Conservation (phyloP, 192 early-diverging fungal species). For the Podila clonocystis region DNA sequence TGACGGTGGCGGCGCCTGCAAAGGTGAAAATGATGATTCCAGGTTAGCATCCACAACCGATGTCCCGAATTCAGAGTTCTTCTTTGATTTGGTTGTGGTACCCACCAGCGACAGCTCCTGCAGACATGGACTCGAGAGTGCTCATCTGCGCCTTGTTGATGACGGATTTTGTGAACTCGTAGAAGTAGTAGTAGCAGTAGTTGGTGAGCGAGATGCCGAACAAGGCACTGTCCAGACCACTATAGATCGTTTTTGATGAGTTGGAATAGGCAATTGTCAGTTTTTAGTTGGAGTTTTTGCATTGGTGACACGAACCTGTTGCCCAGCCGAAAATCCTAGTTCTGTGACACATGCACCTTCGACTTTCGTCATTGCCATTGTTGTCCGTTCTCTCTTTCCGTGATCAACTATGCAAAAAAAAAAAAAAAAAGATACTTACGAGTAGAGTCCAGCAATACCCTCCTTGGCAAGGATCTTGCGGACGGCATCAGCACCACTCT, state of each 20-base stretch:
- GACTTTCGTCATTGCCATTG: not conserved
- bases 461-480: constrained; percentile 91
- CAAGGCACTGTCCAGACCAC: constrained; percentile 93
- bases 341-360: too few relatives aligned
- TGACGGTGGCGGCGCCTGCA: constrained; percentile 73
- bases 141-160: constrained; percentile 87
- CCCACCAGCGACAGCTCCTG: constrained; percentile 88
- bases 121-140: constrained; percentile 90
- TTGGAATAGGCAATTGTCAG: not conserved
- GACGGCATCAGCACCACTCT: constrained; percentile 78
- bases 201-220: constrained; percentile 98
- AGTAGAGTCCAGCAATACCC: constrained; percentile 89
- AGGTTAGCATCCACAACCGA: too few relatives aligned
- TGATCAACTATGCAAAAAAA: not conserved
- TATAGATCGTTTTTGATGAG: constrained; percentile 24
- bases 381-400: not conserved
- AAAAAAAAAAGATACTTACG: constrained; percentile 62
- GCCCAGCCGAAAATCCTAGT: not conserved
- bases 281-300: too few relatives aligned
- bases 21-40: constrained; percentile 17
- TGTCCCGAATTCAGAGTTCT: too few relatives aligned
- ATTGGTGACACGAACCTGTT: too few relatives aligned
- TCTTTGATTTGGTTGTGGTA: not conserved
- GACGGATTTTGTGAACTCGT: constrained; percentile 87
- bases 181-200: constrained; percentile 87